A percentile compares a stretch with the other conserved stretches of the same genome.
These are phyloP conservation scores for Cyclotella distinguenda DNA, from an alignment of 108 stramenopile genomes.

Conservation along the genomic window DNA sequence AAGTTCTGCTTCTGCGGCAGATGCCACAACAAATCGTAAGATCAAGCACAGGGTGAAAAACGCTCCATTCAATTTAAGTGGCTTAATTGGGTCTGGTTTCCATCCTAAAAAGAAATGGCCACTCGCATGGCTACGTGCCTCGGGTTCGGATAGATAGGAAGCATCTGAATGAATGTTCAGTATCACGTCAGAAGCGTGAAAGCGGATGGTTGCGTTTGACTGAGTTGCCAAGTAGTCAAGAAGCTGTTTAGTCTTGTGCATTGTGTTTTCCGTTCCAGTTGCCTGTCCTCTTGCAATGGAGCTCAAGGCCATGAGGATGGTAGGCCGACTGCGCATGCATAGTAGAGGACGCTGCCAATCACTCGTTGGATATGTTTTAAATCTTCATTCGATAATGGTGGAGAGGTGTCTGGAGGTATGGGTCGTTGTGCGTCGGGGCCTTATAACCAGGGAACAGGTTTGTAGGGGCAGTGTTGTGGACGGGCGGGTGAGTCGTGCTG, in stretches of 20 bases:
- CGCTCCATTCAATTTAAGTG: constrained; percentile 27
- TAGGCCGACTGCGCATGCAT: constrained; percentile 41
- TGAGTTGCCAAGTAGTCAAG: constrained; percentile 51
- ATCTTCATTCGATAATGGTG: constrained; percentile 1
- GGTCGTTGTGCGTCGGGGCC: constrained; percentile 37
- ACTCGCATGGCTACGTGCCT: constrained; percentile 33
- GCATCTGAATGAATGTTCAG: constrained; percentile 15
- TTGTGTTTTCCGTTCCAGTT: constrained; percentile 11
- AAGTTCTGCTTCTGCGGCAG: constrained; percentile 49
- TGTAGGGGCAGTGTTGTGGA: constrained; percentile 42
- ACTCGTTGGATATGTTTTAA: constrained; percentile 43
- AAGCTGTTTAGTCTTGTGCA: constrained; percentile 4
- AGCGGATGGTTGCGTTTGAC: constrained; percentile 41
- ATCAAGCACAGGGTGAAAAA: constrained; percentile 11
- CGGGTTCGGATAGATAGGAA: constrained; percentile 34
- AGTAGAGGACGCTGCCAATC: constrained; percentile 42
- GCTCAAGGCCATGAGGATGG: constrained; percentile 34
- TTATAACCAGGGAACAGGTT: constrained; percentile 8
- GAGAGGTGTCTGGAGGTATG: constrained; percentile 22
- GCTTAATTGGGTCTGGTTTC: neutral
- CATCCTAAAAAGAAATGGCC: constrained; percentile 33
- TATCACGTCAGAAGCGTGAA: constrained; percentile 42
- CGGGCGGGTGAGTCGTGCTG: constrained; percentile 30
- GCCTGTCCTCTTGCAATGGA: constrained; percentile 32
- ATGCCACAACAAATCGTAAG: constrained; percentile 20